phyloP scores from a whole-genome alignment of 768 basidiomycete species.

The Hericium erinaceus region DNA sequence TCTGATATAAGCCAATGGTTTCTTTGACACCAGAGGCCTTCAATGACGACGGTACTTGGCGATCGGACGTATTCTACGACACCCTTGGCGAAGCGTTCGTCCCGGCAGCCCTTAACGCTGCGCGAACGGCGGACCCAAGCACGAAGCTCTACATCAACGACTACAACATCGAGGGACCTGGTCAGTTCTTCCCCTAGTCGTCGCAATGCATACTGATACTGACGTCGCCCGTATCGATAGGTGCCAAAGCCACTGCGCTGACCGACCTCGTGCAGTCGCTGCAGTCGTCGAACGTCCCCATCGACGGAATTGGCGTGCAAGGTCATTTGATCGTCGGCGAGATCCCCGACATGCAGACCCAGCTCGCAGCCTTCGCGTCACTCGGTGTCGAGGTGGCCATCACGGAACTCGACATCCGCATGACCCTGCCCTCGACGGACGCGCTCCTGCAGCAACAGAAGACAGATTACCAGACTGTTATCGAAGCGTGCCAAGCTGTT shows the following conservation, averaged over 20 bases:
- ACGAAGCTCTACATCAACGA: conserved; percentile 49
- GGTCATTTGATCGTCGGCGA: conserved; percentile 51
- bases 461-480: conserved; percentile 47
- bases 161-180: conserved; percentile 25
- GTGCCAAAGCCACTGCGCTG: conserved; percentile 48
- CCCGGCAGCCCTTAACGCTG: conserved; percentile 40
- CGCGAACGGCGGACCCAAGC: conserved; percentile 42
- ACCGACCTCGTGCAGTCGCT: conserved; percentile 42
- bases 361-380: conserved; percentile 42
- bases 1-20: neutral
- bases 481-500: conserved; percentile 41
- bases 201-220: neutral
- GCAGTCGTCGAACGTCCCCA: conserved; percentile 36
- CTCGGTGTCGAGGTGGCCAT: conserved; percentile 64
- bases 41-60: conserved; percentile 52
- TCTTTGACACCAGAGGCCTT: conserved; percentile 29
- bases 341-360: conserved; percentile 38
- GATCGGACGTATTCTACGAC: conserved; percentile 42
- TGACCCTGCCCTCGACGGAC: conserved; percentile 41
- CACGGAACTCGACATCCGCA: conserved; percentile 60
- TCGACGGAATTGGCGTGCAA: conserved; percentile 57
- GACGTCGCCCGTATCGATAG: conserved; percentile 10
- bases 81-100: conserved; percentile 42
- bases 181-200: neutral
- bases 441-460: conserved; percentile 44